phyloP scores from a whole-genome alignment of 163 green algal species.

The Volvox carteri region DNA sequence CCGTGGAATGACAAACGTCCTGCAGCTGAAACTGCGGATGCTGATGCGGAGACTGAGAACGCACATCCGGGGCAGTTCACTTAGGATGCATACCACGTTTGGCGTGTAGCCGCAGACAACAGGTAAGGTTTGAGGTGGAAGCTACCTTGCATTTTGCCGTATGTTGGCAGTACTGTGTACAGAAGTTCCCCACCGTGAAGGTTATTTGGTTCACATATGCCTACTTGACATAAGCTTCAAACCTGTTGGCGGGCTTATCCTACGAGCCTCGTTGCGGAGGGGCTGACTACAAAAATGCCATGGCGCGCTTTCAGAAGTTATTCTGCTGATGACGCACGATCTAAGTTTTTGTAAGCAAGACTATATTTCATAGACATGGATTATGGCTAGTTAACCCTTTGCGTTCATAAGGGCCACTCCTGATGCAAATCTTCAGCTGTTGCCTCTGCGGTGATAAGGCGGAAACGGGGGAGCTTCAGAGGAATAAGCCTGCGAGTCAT shows the following conservation, averaged over 20 bases:
- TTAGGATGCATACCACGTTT: too few species aligned
- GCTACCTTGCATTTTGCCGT: too few species aligned
- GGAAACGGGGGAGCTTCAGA: not conserved
- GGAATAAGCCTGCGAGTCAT: not conserved
- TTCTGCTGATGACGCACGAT: not conserved
- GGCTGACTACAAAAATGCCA: too few species aligned
- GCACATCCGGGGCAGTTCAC: too few species aligned
- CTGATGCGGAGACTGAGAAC: too few species aligned
- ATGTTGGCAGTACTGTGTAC: not conserved
- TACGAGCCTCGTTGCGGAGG: too few species aligned
- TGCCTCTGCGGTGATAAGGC: conserved; percentile 13
- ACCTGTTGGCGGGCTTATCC: not conserved
- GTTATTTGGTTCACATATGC: not conserved
- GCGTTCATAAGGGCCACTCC: not conserved
- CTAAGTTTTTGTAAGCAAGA: not conserved
- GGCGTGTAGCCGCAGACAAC: too few species aligned
- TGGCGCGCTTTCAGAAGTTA: too few species aligned
- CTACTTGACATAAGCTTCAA: not conserved
- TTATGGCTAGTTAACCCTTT: not conserved
- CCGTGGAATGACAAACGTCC: too few species aligned
- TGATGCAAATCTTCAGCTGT: conserved; percentile 9
- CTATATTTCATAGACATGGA: not conserved
- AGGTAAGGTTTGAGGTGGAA: too few species aligned
- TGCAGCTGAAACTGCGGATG: too few species aligned
- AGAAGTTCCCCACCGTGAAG: not conserved